These are phyloP conservation scores for Knoxdaviesia proteae DNA, from an alignment of 2,329 filamentous ascomycete species.

Conservation along the genomic window DNA sequence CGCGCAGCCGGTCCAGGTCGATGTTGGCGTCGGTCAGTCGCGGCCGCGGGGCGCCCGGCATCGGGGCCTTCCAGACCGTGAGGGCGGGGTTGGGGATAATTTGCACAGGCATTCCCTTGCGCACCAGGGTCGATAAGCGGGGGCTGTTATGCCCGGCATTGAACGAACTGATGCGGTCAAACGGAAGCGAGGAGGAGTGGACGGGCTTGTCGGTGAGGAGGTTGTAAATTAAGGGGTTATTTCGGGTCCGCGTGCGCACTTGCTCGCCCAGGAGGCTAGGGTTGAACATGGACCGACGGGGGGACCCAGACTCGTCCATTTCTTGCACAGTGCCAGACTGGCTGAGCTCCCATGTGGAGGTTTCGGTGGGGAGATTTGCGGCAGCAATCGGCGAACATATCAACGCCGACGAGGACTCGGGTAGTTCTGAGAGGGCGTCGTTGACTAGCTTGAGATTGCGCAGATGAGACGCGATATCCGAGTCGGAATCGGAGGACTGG, in stretches of 20 bases:
- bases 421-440: conserved; percentile 52
- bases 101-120: conserved; percentile 74
- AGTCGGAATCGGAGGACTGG: too few species aligned
- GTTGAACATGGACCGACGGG: too few species aligned
- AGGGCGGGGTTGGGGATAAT: conserved; percentile 60
- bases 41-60: conserved; percentile 36
- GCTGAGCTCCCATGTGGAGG: conserved; percentile 11
- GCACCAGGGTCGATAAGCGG: conserved; percentile 53
- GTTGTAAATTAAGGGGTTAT: conserved; percentile 86
- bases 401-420: conserved; percentile 66
- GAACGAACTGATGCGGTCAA: conserved; percentile 32
- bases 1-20: conserved; percentile 60
- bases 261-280: too few species aligned
- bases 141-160: background rate
- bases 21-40: conserved; percentile 62
- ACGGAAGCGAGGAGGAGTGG: conserved; percentile 75
- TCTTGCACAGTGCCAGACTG: conserved; percentile 21
- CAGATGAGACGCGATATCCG: conserved; percentile 23
- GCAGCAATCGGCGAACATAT: conserved; percentile 76
- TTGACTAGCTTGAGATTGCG: conserved; percentile 56
- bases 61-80: conserved; percentile 46
- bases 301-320: too few species aligned
- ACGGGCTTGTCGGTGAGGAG: conserved; percentile 87
- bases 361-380: conserved; percentile 26
- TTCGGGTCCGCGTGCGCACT: conserved; percentile 23